Percentiles rank a stretch among this genome's conserved stretches.
phyloP scores from a whole-genome alignment of 176 grass and related monocot species.

The Aegilops tauschii region DNA sequence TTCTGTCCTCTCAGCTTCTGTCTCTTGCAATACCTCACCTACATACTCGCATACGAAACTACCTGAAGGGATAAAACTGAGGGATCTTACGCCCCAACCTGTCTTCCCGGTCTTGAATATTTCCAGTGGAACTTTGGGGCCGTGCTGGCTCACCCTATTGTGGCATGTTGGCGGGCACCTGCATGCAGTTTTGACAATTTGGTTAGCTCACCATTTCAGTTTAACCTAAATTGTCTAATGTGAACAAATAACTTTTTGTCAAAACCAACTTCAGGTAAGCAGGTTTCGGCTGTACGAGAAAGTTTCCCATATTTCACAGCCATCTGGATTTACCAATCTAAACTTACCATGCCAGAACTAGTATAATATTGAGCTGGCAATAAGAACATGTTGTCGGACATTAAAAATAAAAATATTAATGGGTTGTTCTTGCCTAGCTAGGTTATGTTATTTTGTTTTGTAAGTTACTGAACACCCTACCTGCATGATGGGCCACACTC shows the following conservation, averaged over 20 bases:
- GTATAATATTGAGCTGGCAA: not conserved
- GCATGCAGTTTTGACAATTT: slow-evolving; percentile 32
- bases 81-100: slow-evolving; percentile 79
- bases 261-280: slow-evolving; percentile 8
- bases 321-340: slow-evolving; percentile 1
- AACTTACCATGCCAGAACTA: not conserved
- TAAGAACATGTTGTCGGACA: not conserved
- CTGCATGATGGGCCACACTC: slow-evolving; percentile 73
- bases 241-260: not conserved
- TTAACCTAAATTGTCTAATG: slow-evolving; percentile 11
- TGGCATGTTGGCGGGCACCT: slow-evolving; percentile 66
- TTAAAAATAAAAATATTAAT: slow-evolving; percentile 24
- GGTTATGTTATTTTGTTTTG: slow-evolving; percentile 6
- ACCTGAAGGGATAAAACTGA: slow-evolving; percentile 60
- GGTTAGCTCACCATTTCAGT: slow-evolving; percentile 23
- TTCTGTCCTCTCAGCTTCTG: slow-evolving; percentile 51
- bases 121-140: slow-evolving; percentile 64
- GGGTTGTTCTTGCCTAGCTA: slow-evolving; percentile 15
- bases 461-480: slow-evolving; percentile 19
- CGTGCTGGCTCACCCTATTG: slow-evolving; percentile 74
- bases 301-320: slow-evolving; percentile 9
- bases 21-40: slow-evolving; percentile 55
- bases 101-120: slow-evolving; percentile 60
- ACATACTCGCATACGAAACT: slow-evolving; percentile 72
- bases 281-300: not conserved